Base-by-base conservation (phyloP, 2,329 filamentous ascomycete genomes). In the Fusarium verticillioides region DNA sequence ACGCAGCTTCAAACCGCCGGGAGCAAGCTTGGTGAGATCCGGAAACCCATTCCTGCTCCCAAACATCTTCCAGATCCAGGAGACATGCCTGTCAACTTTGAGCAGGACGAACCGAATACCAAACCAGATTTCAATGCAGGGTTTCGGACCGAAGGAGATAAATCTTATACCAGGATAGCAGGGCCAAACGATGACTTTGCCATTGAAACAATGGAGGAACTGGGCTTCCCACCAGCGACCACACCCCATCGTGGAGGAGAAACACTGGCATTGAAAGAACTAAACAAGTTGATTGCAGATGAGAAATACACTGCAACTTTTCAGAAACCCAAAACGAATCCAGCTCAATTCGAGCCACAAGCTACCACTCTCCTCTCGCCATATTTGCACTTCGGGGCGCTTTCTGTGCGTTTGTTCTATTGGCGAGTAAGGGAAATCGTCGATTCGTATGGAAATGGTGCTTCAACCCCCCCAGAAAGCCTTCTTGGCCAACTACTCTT, bases 401-500 rank as follows among this genome's bases (percentile, higher is more conserved):
- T 95, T 13, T 91, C 89, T n/a, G 86, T 90, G 15, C 87, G 93
- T 5, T 87, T 92, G 61, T 92, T 95, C 80, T 95, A 93, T 82
- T 94, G 92, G 89, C 87, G 88, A 30, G 90, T 90, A 1, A 87
- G 91, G 77, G 89, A 91, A 32, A 86, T 92, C 2, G 85, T 93
- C 5, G 82, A 87, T 9, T 83, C 84, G 16, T 90, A 89, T 75
- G 87, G 87, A 39, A 85, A 85, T 39, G 85, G 85, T 5, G 88
- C 88, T 6, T 91, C 89, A 12, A 83, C 85, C 32, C 90, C 91
- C 2, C 93, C 93, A 0, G 89, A 89, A n/a, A 93, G 89, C 69
- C 81, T 95, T 21, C 90, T 87, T 0, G 93, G 93, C 6, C 93
- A 95, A 75, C 82, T 95, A 3, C 84, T 94, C 16, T 95, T 95